A percentile compares a stretch with the other conserved stretches of the same genome.
phyloP scores from a whole-genome alignment of 1,284 basidiomycete species.

The Ceratobasidium sp. region DNA sequence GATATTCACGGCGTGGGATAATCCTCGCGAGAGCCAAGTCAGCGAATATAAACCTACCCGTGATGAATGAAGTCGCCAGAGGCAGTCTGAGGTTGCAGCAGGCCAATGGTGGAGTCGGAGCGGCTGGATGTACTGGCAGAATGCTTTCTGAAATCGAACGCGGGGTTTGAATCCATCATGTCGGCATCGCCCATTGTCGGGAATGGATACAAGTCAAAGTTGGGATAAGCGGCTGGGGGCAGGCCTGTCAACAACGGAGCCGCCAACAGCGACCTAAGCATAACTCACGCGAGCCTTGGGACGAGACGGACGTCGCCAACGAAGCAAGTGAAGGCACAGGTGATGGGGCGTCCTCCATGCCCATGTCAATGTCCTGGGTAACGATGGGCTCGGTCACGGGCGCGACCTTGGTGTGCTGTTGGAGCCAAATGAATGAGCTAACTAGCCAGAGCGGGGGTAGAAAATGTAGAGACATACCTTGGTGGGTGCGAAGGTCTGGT shows the following conservation, averaged over 20 bases:
- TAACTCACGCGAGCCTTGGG: constrained; percentile 35
- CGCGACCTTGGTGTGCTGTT: constrained; percentile 41
- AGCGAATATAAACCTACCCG: constrained; percentile 68
- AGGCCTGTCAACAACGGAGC: constrained; percentile 51
- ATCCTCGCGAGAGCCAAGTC: constrained; percentile 38
- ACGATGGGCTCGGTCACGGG: constrained; percentile 24
- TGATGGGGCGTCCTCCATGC: constrained; percentile 31
- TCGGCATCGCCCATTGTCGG: constrained; percentile 63
- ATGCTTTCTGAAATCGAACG: constrained; percentile 57
- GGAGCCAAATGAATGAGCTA: constrained; percentile 19
- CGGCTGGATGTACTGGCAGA: constrained; percentile 55
- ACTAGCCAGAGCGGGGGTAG: no score
- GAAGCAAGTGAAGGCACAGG: constrained; percentile 40
- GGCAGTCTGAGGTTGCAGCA: constrained; percentile 74
- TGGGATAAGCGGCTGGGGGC: constrained; percentile 65
- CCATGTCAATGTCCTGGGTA: constrained; percentile 45
- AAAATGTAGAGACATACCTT: constrained; percentile 48
- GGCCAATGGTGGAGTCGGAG: constrained; percentile 61
- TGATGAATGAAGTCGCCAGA: constrained; percentile 68
- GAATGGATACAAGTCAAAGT: constrained; percentile 71
- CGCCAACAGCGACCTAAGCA: neutral
- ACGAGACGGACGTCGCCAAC: constrained; percentile 31
- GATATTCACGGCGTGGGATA: constrained; percentile 1
- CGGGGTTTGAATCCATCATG: constrained; percentile 64
- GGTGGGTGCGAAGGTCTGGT: constrained; percentile 64